Base-by-base conservation (phyloP, 176 grass and related monocot species). In the Melocanna baccifera region DNA sequence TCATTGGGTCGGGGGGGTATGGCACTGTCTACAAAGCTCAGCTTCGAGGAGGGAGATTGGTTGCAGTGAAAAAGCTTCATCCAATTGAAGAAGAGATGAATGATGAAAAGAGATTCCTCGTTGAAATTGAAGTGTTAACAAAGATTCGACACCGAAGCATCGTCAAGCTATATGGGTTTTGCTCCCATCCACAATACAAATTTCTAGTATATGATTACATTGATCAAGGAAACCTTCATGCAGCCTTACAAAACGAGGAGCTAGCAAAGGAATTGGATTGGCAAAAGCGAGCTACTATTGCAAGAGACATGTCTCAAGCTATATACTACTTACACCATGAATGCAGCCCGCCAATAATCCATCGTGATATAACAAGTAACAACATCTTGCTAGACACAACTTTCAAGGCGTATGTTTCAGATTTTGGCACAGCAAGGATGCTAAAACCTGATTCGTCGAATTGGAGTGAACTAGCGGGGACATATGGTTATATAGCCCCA, bases 281-380 rank as follows among this genome's bases (percentile, higher is more conserved):
- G 79, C 1, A 28, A 0, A 69, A 50, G 34, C 55, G 78, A 61
- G 5, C 2, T 47, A 1, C 4, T 16, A 9, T 82, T 1, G 53
- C 20, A 47, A n/a, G 0, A 5, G 80, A 82, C 15, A 37, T 84
- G 2, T 71, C 71, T 3, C 72, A 47, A 47, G 45, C 45, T 13
- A 12, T 47, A 47, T 47, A 12, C 12, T 47, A 47, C 12, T 47
- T 47, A 3, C 45, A 47, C 12, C 45, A 47, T 47, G 45, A 14
- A 3, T 86, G 76, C 40, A 12, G 11, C 23, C 84, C 66, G 25
- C 67, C 66, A 0, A 86, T 86, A 64, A 79, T 80, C 16, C 84
- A 86, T 80, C 29, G 84, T 63, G 84, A 86, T 40, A 65, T 80
- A 8, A 46, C 45, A 46, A 46, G 45, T 12, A 46, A 46, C 45